Evolutionary conservation across 768 basidiomycete species (phyloP).

Genomic region (Leccinum subgranulosum): DNA sequence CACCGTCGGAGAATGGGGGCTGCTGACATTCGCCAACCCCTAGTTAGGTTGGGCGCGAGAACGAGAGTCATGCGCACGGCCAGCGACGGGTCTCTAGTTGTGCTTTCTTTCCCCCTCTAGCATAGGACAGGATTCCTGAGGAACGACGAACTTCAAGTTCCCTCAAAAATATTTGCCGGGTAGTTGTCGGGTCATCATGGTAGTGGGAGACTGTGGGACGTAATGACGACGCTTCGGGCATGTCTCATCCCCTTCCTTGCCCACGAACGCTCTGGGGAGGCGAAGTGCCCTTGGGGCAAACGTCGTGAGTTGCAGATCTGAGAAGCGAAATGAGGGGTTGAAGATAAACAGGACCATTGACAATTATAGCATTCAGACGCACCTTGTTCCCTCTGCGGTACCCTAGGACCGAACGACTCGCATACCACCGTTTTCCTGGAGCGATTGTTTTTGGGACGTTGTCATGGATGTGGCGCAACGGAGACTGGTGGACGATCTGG

Average conservation of each 20-base stretch:
- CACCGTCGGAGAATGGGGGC: background rate
- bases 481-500: background rate
- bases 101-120: background rate
- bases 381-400: background rate
- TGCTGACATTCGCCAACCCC: background rate
- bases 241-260: background rate
- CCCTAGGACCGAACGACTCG: background rate
- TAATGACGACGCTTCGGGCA: constrained; percentile 2
- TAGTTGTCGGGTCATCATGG: background rate
- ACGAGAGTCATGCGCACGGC: background rate
- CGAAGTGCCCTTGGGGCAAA: background rate
- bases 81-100: background rate
- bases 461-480: background rate
- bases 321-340: background rate
- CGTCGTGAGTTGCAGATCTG: constrained; percentile 3
- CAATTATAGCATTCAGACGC: background rate
- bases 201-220: background rate
- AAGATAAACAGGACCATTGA: constrained; percentile 1
- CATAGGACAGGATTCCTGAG: constrained; percentile 4
- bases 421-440: background rate
- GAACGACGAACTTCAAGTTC: background rate
- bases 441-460: background rate
- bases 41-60: background rate
- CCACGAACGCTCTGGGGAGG: background rate
- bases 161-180: background rate